Conservation (phyloP, 2,329 filamentous ascomycete species). For the Botryotinia convoluta region DNA sequence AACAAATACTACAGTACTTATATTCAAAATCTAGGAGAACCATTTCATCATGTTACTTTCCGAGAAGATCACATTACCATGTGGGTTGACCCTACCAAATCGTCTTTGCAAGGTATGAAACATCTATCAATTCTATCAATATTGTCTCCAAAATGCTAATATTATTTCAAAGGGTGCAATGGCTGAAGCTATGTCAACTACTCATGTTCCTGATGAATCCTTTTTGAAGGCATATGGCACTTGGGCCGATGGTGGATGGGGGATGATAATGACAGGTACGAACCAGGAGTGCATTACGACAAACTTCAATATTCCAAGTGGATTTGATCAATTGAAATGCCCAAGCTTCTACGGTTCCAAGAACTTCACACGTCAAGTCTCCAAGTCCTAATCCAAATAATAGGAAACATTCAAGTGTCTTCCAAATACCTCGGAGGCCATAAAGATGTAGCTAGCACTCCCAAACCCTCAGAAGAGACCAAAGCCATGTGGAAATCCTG, state of each 20-base stretch:
- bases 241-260: conserved; percentile 56
- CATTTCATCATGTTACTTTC: conserved; percentile 24
- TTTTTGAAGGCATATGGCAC: conserved; percentile 48
- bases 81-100: conserved; percentile 55
- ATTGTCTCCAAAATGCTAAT: background rate
- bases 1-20: background rate
- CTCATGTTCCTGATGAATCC: conserved; percentile 45
- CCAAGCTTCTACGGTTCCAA: too few species aligned
- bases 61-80: conserved; percentile 39
- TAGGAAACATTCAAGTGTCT: conserved; percentile 15
- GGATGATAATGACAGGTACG: conserved; percentile 48
- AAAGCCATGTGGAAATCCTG: conserved; percentile 43
- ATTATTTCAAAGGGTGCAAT: background rate
- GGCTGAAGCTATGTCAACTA: conserved; percentile 43
- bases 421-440: conserved; percentile 3
- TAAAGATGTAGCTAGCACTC: conserved; percentile 24
- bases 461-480: conserved; percentile 29
- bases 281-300: background rate
- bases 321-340: background rate
- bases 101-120: conserved; percentile 45
- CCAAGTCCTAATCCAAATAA: background rate
- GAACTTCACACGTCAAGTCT: background rate
- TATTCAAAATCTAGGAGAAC: background rate
- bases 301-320: background rate
- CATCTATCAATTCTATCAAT: background rate